Base-by-base conservation (phyloP, 805 yeast species). In the Candida mattraensis region DNA sequence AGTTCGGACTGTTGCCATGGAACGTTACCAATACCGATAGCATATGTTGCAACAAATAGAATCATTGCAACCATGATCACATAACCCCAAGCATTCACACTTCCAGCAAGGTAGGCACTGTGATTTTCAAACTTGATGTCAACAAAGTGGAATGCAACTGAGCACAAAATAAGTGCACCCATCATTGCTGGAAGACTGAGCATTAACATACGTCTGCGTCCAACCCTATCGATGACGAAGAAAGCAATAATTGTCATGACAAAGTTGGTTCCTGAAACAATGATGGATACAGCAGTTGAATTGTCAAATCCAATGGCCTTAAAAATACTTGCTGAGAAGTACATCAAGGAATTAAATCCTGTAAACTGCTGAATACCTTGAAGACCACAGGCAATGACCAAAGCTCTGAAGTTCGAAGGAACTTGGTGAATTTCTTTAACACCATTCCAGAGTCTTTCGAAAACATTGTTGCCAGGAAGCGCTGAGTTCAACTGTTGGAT, bases 1-100 rank as follows among this genome's bases (percentile, higher is more conserved):
- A 91, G 68, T 64, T 91, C 99, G 39, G 91, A 83, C 58, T 93
- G 97, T 58, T 91, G 96, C 99, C 99, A 91, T 38, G 98, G 97
- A 37, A 87, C 93, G 61, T 91, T 89, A 65, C 99, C 99, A 49
- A 89, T 86, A 49, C 98, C 98, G 48, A 87, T 69, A 31, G 97
- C 96, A 59, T 89, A 91, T 35, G 83, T 79, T 3, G 95, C 96
- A 29, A 89, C 96, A 56, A 70, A 93, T 25, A 78, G 60, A 45
- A 91, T 87, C 86, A 89, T 88, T 35, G 87, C 80, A 24, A 88
- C 71, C 45, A 93, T 83, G 36, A 91, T 78, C 11, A 89, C 80
- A 44, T 85, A 76, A 14, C 96, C 95, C 96, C 97, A 89, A 3
- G 87, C 80, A 18, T 78, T 65, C 35, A 82, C 78, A 5, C 78